Conservation (phyloP, 2,329 filamentous ascomycete genomes). For the Xylariaceae sp. region DNA sequence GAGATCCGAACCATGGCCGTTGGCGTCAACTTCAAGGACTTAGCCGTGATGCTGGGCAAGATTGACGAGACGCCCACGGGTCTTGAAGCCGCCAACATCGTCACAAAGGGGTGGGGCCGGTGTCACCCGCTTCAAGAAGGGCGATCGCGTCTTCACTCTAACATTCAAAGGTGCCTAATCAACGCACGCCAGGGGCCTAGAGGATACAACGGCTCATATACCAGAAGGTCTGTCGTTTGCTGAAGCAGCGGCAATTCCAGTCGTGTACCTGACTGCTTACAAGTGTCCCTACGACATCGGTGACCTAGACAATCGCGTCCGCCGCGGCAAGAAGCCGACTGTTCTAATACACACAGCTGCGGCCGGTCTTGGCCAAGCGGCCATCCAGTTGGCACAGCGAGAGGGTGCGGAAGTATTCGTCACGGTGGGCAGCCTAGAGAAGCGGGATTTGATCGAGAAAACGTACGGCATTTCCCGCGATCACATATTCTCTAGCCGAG, state of each 20-base stretch:
- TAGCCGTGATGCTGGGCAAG: conserved; percentile 12
- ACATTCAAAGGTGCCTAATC: conserved; percentile 20
- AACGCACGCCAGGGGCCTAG: conserved; percentile 18
- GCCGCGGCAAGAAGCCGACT: not conserved
- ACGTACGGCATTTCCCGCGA: conserved; percentile 28
- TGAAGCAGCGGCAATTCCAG: conserved; percentile 22
- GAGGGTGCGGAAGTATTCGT: conserved; percentile 28
- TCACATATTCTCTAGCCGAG: conserved; percentile 33
- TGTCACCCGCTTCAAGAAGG: conserved; percentile 14
- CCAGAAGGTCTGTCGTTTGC: conserved; percentile 17
- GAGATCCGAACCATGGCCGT: conserved; percentile 20
- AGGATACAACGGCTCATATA: conserved; percentile 16
- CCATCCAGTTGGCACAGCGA: conserved; percentile 15
- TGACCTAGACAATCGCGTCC: conserved; percentile 19
- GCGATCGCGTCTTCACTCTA: conserved; percentile 22
- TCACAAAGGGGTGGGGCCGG: conserved; percentile 27
- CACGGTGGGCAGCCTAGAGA: conserved; percentile 31
- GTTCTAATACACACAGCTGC: conserved; percentile 23
- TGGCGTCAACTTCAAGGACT: conserved; percentile 15
- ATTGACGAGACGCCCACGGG: conserved; percentile 12
- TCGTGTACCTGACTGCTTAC: conserved; percentile 22
- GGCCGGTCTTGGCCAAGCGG: conserved; percentile 17
- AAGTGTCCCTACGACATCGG: conserved; percentile 24
- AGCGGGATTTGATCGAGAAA: conserved; percentile 30
- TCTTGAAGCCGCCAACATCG: conserved; percentile 30